Evolutionary conservation across 1,284 basidiomycete genomes (phyloP), one percentile per base, ranked within the genome.

Genomic region (Schizophyllum amplum): DNA sequence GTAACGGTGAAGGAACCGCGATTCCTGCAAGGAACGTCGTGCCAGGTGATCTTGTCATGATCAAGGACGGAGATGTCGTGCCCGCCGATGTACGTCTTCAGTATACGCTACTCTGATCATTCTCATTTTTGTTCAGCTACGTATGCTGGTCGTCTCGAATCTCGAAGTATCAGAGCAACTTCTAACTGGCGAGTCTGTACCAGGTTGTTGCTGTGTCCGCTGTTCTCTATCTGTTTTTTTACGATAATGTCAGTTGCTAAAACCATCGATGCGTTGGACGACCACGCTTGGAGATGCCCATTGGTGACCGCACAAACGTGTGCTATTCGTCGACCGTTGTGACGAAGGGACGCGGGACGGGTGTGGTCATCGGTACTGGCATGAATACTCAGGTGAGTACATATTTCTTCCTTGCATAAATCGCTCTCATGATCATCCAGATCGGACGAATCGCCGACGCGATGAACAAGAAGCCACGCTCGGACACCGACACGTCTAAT

Each of bases 181-280:
- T 27, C 72, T 89, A n/a, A 88, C 86, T 1, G 86, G 85, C 53
- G 83, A 86, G 65, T 79, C 77, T 11, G 67, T 87, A 17, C 86
- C 86, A 55, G 70, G 68, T 69, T n/a, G n/a, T n/a, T n/a, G n/a
- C n/a, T n/a, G n/a, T n/a, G n/a, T n/a, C n/a, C n/a, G n/a, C n/a
- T n/a, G n/a, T n/a, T 24, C 21, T 21, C 2, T 48, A 48, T 50
- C 24, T 49, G 9, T 15, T 56, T 26, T 54, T 52, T 25, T 21
- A 7, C 25, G 52, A 5, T 51, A 1, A n/a, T n/a, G n/a, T 4
- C 26, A 58, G 84, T 87, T 13, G 69, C 73, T 25, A 89, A 89
- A 69, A 77, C 72, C 50, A 66, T 68, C 5, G 75, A 78, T 24
- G 64, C 66, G 57, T 74, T 69, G 53, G 61, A 66, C 20, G 55